phyloP scores from a whole-genome alignment of 2,329 filamentous ascomycete species.

The Huntiella omanensis region DNA sequence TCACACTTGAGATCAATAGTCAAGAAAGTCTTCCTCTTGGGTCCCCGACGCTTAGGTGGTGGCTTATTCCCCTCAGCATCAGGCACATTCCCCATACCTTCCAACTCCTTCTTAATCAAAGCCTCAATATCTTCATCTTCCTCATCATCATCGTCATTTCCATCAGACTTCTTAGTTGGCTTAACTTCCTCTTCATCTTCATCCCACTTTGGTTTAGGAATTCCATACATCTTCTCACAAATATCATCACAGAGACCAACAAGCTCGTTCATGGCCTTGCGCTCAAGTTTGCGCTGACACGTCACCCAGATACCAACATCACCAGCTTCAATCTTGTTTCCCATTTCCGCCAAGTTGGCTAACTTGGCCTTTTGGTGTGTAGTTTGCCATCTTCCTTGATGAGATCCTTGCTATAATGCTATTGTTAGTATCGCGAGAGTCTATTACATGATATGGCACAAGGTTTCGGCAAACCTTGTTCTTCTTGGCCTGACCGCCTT shows the following conservation, averaged over 20 bases:
- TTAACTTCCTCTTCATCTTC: conserved; percentile 12
- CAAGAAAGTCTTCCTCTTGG: conserved; percentile 28
- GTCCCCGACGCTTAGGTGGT: conserved; percentile 7
- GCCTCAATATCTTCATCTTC: conserved; percentile 49
- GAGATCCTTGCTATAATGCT: conserved; percentile 4
- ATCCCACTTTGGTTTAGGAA: conserved; percentile 21
- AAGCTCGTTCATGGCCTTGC: conserved; percentile 49
- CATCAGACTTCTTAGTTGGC: neutral
- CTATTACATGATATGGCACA: neutral
- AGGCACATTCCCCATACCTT: conserved; percentile 32
- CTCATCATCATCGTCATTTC: conserved; percentile 22
- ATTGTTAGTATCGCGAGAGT: neutral
- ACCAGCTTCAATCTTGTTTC: conserved; percentile 39
- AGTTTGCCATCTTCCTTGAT: conserved; percentile 39
- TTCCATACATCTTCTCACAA: conserved; percentile 40
- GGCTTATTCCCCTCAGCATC: conserved; percentile 12
- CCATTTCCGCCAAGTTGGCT: conserved; percentile 22
- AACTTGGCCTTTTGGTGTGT: conserved; percentile 35
- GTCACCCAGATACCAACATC: conserved; percentile 64
- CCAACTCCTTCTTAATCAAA: conserved; percentile 54
- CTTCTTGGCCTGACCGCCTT: conserved; percentile 19
- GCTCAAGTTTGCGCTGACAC: conserved; percentile 53
- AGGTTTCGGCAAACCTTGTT: conserved; percentile 20
- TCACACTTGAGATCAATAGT: conserved; percentile 37
- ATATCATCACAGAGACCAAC: conserved; percentile 48